Base-by-base conservation (phyloP, 179 eudicot genomes). In the Gypsophila paniculata region DNA sequence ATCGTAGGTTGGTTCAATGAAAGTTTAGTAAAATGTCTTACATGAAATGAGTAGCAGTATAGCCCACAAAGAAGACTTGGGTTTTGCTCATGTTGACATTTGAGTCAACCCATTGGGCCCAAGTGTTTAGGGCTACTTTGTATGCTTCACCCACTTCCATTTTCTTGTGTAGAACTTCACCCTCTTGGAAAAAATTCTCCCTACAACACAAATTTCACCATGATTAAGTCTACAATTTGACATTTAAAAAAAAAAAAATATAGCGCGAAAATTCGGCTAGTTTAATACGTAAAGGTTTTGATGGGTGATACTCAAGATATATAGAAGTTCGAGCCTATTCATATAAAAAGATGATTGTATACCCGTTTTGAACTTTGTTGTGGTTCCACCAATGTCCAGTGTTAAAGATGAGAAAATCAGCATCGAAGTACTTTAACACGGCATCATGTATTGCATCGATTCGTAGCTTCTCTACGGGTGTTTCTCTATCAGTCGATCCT, bases 361-460 rank as follows among this genome's bases (percentile, higher is more conserved):
- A 84, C 91, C 89, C 91, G 68, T 76, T 75, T 53, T 68, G 76
- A 44, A 82, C 82, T 60, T 89, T 87, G 21, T 77, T 78, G 69
- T 84, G 91, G 75, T 81, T 87, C 95, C 95, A 87, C 95, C 95
- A 89, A 71, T 89, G 90, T 1, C 87, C 91, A 8, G 91, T 87
- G 80, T 89, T 89, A 74, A 85, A 87, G 77, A 89, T 78, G 75
- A 89, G 86, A 55, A 84, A 73, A 73, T 89, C 91, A 34, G 91
- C 91, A 25, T 84, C 81, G 26, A 57, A 65, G 70, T 86, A 78
- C 74, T 82, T 81, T 10, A 44, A 39, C 36, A 71, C 23, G 14
- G 78, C 68, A 49, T 72, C 78, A 17, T 83, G 85, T 18, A 88
- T 76, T 80, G 65, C 52, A 77, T 88, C 89, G 13, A 88, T 62